Conservation (phyloP, 169 alveolate genomes). For the Babesia ovis region DNA sequence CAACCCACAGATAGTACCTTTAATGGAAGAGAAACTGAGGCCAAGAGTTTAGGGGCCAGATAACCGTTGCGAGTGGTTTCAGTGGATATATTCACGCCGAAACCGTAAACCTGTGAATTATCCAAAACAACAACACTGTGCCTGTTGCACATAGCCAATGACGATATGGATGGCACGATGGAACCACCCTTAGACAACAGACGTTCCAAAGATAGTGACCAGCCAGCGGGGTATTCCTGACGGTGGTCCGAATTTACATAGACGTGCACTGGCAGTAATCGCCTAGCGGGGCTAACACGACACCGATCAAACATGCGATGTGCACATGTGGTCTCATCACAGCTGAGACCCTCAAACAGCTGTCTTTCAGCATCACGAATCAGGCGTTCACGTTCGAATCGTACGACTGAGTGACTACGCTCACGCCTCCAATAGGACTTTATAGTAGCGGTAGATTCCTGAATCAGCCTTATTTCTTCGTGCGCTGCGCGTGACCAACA, state of each 20-base stretch:
- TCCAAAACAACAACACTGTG: slow-evolving; percentile 44
- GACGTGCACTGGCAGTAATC: slow-evolving; percentile 50
- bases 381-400: slow-evolving; percentile 10
- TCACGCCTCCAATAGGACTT: not conserved
- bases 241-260: slow-evolving; percentile 49
- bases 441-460: slow-evolving; percentile 7
- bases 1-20: slow-evolving; percentile 34
- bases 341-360: slow-evolving; percentile 14
- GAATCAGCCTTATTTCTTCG: slow-evolving; percentile 4
- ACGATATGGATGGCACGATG: slow-evolving; percentile 1
- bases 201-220: slow-evolving; percentile 30
- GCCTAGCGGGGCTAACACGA: not conserved
- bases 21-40: slow-evolving; percentile 23
- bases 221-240: slow-evolving; percentile 51
- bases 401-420: slow-evolving; percentile 1
- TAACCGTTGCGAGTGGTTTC: not conserved
- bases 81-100: slow-evolving; percentile 7
- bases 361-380: slow-evolving; percentile 5
- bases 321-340: slow-evolving; percentile 23
- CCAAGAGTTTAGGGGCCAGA: slow-evolving; percentile 4
- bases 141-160: slow-evolving; percentile 14
- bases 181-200: slow-evolving; percentile 21
- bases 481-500: slow-evolving; percentile 15
- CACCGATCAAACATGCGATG: slow-evolving; percentile 14
- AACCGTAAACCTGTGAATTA: slow-evolving; percentile 27